Percentiles rank a stretch among this genome's conserved stretches.
These are phyloP conservation scores for Lepidium sativum DNA, from an alignment of 345 rosid species.

Conservation along the genomic window DNA sequence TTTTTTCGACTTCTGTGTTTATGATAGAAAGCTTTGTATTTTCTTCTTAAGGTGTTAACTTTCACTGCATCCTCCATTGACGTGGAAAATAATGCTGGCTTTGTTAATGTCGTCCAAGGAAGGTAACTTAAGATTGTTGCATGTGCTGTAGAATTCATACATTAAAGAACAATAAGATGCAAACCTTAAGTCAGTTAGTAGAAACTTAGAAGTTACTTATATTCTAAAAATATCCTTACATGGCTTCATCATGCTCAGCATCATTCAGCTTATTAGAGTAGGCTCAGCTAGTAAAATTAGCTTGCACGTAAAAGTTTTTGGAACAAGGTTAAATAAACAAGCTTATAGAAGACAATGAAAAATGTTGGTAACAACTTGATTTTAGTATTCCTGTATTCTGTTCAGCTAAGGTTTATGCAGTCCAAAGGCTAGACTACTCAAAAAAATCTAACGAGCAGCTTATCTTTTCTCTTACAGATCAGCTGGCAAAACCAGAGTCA, in stretches of 20 bases:
- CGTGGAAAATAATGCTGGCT: slow-evolving; percentile 43
- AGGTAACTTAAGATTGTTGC: slow-evolving; percentile 39
- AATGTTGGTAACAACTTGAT: slow-evolving; percentile 9
- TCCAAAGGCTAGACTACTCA: neutral
- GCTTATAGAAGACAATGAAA: neutral
- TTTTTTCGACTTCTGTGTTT: neutral
- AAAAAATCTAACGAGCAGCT: slow-evolving; percentile 17
- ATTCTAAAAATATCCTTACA: neutral
- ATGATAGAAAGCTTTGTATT: slow-evolving; percentile 1
- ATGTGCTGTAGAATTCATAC: neutral
- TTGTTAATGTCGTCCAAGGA: slow-evolving; percentile 58
- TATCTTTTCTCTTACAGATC: slow-evolving; percentile 44
- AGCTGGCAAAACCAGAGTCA: slow-evolving; percentile 60
- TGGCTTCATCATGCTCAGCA: neutral
- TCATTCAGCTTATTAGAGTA: neutral
- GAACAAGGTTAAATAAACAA: neutral
- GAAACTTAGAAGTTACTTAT: neutral
- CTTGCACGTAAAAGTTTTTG: neutral
- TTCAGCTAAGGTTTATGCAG: neutral
- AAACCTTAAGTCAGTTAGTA: neutral
- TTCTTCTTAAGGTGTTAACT: slow-evolving; percentile 48
- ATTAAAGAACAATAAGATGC: neutral
- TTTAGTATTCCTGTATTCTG: slow-evolving; percentile 6
- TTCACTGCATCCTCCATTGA: slow-evolving; percentile 24
- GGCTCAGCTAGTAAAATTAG: slow-evolving; percentile 8